These are phyloP conservation scores for Saitozyma sp. DNA, from an alignment of 768 basidiomycete genomes.

Conservation along the genomic window DNA sequence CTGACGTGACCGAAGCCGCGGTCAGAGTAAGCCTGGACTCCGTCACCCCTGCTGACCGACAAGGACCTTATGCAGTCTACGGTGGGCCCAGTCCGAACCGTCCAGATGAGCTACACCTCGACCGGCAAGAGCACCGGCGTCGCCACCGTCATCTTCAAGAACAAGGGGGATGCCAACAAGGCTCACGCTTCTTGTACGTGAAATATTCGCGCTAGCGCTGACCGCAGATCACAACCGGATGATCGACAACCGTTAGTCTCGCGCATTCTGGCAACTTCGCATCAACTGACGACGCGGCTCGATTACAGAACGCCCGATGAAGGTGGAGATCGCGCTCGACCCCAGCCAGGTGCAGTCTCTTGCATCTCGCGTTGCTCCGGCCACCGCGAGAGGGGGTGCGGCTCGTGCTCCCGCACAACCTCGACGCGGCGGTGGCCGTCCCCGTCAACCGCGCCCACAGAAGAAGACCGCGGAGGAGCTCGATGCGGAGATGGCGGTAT, in stretches of 20 bases:
- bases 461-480: slow-evolving; percentile 83
- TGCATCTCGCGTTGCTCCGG: slow-evolving; percentile 80
- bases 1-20: slow-evolving; percentile 88
- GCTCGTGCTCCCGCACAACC: slow-evolving; percentile 48
- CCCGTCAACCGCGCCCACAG: slow-evolving; percentile 22
- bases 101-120: slow-evolving; percentile 80
- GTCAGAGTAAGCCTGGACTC: slow-evolving; percentile 68
- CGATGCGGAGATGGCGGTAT: slow-evolving; percentile 97
- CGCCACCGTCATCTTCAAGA: slow-evolving; percentile 80
- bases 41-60: neutral
- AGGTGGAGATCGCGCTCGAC: slow-evolving; percentile 95
- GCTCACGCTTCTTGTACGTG: slow-evolving; percentile 73
- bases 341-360: slow-evolving; percentile 70
- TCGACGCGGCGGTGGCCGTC: slow-evolving; percentile 52
- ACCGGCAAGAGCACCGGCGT: slow-evolving; percentile 86
- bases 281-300: no score
- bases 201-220: neutral
- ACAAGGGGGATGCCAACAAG: slow-evolving; percentile 84
- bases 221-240: slow-evolving; percentile 82
- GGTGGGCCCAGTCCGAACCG: slow-evolving; percentile 79
- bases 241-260: slow-evolving; percentile 99
- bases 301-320: slow-evolving; percentile 86
- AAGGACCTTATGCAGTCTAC: slow-evolving; percentile 92
- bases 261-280: slow-evolving; percentile 46
- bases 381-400: slow-evolving; percentile 53